Percentiles rank a stretch among this genome's conserved stretches.
phyloP scores from a whole-genome alignment of 1,139 yeast genomes.

The Pichiaceae sp. region DNA sequence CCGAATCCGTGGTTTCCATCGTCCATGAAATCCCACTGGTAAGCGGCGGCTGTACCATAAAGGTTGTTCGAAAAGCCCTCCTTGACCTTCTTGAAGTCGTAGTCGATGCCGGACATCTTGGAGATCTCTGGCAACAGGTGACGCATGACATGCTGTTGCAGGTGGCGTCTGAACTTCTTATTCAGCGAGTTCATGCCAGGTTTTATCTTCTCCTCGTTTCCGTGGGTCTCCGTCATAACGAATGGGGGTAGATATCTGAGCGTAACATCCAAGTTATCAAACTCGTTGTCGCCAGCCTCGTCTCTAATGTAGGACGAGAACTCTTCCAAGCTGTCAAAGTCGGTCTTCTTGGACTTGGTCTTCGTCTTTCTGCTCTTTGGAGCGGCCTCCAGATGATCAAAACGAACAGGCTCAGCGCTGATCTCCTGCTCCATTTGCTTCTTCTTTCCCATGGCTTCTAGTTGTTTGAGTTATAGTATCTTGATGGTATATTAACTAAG shows the following conservation, averaged over 20 bases:
- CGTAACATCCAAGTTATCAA: slow-evolving; percentile 60
- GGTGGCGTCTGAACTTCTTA: slow-evolving; percentile 62
- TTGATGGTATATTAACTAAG: neutral
- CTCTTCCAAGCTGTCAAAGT: slow-evolving; percentile 53
- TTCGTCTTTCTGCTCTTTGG: slow-evolving; percentile 24
- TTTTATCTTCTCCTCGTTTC: slow-evolving; percentile 64
- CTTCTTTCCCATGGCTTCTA: slow-evolving; percentile 16
- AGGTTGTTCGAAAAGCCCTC: slow-evolving; percentile 29
- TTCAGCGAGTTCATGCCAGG: slow-evolving; percentile 67
- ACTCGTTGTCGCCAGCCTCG: slow-evolving; percentile 72
- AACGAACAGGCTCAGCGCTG: slow-evolving; percentile 20
- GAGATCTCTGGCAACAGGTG: slow-evolving; percentile 63
- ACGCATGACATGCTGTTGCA: slow-evolving; percentile 67
- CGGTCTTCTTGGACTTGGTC: slow-evolving; percentile 14
- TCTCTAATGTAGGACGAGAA: slow-evolving; percentile 61
- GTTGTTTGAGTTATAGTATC: neutral
- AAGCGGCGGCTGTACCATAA: slow-evolving; percentile 20
- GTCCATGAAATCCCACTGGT: slow-evolving; percentile 42
- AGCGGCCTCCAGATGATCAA: slow-evolving; percentile 20
- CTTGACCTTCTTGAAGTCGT: slow-evolving; percentile 20
- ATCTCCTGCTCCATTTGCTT: slow-evolving; percentile 8
- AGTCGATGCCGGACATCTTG: slow-evolving; percentile 43
- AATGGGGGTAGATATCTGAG: slow-evolving; percentile 67
- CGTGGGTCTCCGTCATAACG: slow-evolving; percentile 56
- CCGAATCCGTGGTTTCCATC: slow-evolving; percentile 45